Evolutionary conservation across 768 basidiomycete species (phyloP).

Genomic region (Boletus fagicola): DNA sequence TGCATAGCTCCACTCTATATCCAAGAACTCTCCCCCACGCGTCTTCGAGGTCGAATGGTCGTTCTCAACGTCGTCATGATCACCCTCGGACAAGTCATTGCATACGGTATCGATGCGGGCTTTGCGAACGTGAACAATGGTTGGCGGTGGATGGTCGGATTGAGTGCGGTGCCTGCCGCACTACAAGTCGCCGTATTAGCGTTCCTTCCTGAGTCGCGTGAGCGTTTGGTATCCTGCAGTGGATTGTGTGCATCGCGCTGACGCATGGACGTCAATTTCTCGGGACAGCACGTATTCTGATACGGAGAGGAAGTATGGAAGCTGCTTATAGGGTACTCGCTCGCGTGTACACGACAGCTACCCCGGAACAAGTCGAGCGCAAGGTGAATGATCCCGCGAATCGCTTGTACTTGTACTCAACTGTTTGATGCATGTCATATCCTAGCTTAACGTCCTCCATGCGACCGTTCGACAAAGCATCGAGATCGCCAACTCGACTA

Average conservation of each 20-base stretch:
- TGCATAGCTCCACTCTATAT: slow-evolving; percentile 83
- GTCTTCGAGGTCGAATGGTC: slow-evolving; percentile 73
- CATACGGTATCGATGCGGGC: slow-evolving; percentile 70
- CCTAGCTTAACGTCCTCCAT: slow-evolving; percentile 56
- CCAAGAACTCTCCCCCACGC: slow-evolving; percentile 76
- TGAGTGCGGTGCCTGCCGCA: slow-evolving; percentile 67
- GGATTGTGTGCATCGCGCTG: not conserved
- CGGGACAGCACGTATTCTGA: slow-evolving; percentile 55
- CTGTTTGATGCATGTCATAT: not conserved
- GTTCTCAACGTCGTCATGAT: slow-evolving; percentile 82
- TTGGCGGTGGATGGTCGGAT: slow-evolving; percentile 84
- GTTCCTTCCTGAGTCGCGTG: slow-evolving; percentile 78
- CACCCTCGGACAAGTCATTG: slow-evolving; percentile 77
- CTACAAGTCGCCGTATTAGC: slow-evolving; percentile 59
- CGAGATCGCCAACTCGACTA: slow-evolving; percentile 59
- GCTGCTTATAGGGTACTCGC: slow-evolving; percentile 54
- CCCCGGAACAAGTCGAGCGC: slow-evolving; percentile 59
- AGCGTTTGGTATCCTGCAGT: slow-evolving; percentile 25
- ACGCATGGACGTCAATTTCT: not conserved
- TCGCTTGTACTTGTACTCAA: not conserved
- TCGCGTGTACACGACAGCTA: slow-evolving; percentile 69
- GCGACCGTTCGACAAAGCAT: slow-evolving; percentile 60
- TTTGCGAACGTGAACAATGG: slow-evolving; percentile 58
- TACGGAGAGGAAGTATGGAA: slow-evolving; percentile 51
- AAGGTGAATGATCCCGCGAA: slow-evolving; percentile 41